Evolutionary conservation across 1,284 basidiomycete genomes (phyloP).

Genomic region (Meira nashicola): DNA sequence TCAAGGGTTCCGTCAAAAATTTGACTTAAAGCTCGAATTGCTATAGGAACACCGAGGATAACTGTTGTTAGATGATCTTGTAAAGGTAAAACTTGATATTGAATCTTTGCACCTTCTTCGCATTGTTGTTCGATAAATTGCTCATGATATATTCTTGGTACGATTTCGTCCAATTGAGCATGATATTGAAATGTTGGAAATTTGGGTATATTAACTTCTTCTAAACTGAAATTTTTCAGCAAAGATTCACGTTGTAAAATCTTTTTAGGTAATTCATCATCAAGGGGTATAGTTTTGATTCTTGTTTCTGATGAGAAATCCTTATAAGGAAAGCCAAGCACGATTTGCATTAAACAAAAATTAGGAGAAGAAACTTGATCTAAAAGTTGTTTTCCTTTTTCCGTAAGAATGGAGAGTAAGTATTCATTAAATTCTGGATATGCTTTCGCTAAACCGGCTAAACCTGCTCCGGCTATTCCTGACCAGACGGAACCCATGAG

Average conservation of each 20-base stretch:
- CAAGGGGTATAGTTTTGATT: neutral
- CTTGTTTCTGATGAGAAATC: neutral
- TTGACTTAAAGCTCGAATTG: conserved; percentile 10
- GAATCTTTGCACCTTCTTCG: conserved; percentile 11
- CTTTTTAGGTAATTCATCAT: conserved; percentile 1
- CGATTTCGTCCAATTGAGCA: conserved; percentile 5
- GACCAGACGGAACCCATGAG: conserved; percentile 30
- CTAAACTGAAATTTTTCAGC: neutral
- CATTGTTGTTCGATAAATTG: conserved; percentile 5
- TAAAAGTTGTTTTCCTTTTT: neutral
- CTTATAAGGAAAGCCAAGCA: conserved; percentile 3
- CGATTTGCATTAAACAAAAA: conserved; percentile 5
- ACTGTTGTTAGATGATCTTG: conserved; percentile 29
- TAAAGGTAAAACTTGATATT: conserved; percentile 17
- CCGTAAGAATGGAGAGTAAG: neutral
- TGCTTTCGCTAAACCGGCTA: conserved; percentile 24
- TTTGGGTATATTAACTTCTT: neutral
- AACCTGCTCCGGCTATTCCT: conserved; percentile 35
- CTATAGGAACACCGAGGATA: neutral
- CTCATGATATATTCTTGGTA: neutral
- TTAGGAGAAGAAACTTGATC: neutral
- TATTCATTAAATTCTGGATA: conserved; percentile 24
- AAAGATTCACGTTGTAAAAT: conserved; percentile 3
- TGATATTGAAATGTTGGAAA: conserved; percentile 4
- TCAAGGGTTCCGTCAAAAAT: conserved; percentile 20